Base-by-base conservation (phyloP, 805 yeast species). In the Cyberlindnera mississippiensis region DNA sequence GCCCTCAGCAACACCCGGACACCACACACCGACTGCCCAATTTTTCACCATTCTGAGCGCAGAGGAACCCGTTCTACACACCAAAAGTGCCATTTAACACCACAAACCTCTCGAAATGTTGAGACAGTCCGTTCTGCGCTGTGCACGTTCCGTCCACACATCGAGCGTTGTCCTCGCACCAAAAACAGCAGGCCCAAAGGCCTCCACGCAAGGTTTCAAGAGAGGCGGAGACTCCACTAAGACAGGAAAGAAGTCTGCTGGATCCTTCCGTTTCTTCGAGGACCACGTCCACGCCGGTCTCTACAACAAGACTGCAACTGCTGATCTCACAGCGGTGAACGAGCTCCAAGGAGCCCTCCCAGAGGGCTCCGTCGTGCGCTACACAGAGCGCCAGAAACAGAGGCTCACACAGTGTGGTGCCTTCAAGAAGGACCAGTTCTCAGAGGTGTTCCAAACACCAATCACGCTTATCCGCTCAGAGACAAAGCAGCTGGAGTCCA, bases 351-450 rank as follows among this genome's bases (percentile, higher is more conserved):
- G 39, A 5, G 34, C 48, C 35, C 9, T 45, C 33, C 22, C 41
- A 2, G 19, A 51, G 20, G 60, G 66, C 40, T 49, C 61, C 10
- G 65, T 75, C 17, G 59, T 63, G 6, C 59, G 61, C 28, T 85
- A 70, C 61, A 56, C 64, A 2, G 56, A 57, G 18, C 24, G 24
- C 12, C 67, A 71, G 14, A 65, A 73, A 44, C 59, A 65, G 41
- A 62, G 65, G 35, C 64, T 86, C 48, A 62, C 65, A 27, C 67
- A 69, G 32, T 61, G 81, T 41, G 90, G 89, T 17, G 64, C 83
- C 0, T 85, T 85, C 63, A 76, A 78, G 52, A 79, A 78, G 46
- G 71, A 69, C 49, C 95, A 87, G 62, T 77, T 71, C 58, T 74
- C 77, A 50, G 95, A 86, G 60, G 56, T 83, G 32, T 83, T 79